Base-by-base conservation (phyloP, 2,329 filamentous ascomycete species). In the Ophiocordyceps camponoti-floridani region DNA sequence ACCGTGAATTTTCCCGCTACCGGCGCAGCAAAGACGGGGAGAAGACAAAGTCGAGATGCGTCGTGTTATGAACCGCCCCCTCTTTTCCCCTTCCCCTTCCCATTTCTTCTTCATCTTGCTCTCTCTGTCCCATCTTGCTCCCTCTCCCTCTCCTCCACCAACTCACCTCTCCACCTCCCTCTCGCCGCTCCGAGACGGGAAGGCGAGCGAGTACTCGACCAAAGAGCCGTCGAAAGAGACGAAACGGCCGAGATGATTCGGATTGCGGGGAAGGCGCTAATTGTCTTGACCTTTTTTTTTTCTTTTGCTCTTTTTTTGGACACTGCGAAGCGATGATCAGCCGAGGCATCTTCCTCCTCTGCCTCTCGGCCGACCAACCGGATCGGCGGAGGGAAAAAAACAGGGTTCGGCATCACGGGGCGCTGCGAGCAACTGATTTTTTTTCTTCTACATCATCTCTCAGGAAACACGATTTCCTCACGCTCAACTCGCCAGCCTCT, bases 321-420 rank as follows among this genome's bases (percentile, higher is more conserved):
- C 14, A n/a, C 35, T 37, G 35, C 35, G 35, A 37, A 23, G 35
- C 35, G 35, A 16, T 37, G n/a, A 14, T n/a, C 35, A 37, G 14
- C 14, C 6, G 7, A n/a, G 35, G 35, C 35, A n/a, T 35, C 14
- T 35, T 35, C 6, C n/a, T 1, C 14, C 12, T 37, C 16, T 16
- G 14, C 35, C 16, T 37, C 35, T 37, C n/a, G 14, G 16, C 35
- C 35, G 14, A 37, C 35, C 35, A 37, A 54, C 52, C 56, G 54
- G 53, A 60, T 52, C 54, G 60, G 60, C 60, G 60, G 61, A 62
- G 57, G 60, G 60, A 60, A 58, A 57, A 56, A 51, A 58, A n/a
- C n/a, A n/a, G n/a, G n/a, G n/a, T n/a, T n/a, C n/a, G 56, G 57
- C 54, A 61, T 60, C 55, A 50, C 54, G 57, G 58, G 60, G 60